phyloP scores from a whole-genome alignment of 2,329 filamentous ascomycete genomes.

The Balansia obtecta region DNA sequence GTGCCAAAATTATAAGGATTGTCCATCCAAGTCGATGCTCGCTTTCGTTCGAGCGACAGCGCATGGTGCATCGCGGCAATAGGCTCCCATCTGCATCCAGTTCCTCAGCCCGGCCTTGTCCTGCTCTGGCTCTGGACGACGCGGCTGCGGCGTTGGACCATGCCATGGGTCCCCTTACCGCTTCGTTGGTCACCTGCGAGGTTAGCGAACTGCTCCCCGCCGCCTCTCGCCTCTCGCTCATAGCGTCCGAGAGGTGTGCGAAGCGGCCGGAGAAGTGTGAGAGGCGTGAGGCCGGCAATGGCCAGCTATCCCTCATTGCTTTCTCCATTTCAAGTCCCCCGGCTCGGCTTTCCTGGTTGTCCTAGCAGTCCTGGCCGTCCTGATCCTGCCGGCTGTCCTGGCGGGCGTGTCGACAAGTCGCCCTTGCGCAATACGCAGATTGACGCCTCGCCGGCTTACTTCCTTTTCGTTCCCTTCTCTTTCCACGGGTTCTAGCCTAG shows the following conservation, averaged over 20 bases:
- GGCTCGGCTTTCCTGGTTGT: not conserved
- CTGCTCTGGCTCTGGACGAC: constrained; percentile 10
- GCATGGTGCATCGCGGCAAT: not conserved
- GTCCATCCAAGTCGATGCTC: not conserved
- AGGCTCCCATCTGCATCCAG: not conserved
- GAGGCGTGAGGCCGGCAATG: not conserved
- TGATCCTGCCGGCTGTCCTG: not conserved
- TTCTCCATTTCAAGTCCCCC: not conserved
- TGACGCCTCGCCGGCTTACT: constrained; percentile 2
- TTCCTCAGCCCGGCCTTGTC: constrained; percentile 5
- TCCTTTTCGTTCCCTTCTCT: not conserved
- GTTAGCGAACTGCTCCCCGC: constrained; percentile 10
- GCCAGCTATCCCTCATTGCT: not conserved
- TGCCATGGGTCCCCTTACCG: constrained; percentile 9
- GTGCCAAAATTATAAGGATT: not conserved
- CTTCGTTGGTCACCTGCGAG: constrained; percentile 13
- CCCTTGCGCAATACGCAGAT: not conserved
- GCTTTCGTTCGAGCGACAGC: not conserved
- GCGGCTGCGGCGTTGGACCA: constrained; percentile 15
- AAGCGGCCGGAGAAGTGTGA: not conserved
- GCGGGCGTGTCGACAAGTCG: constrained; percentile 6
- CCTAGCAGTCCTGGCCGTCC: too few relatives aligned
- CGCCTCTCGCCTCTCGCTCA: not conserved
- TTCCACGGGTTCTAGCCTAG: not conserved
- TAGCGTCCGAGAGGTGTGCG: not conserved